Evolutionary conservation across 495 filamentous ascomycete genomes (phyloP), one percentile per base, ranked within the genome.

Genomic region (Penicillium steckii): DNA sequence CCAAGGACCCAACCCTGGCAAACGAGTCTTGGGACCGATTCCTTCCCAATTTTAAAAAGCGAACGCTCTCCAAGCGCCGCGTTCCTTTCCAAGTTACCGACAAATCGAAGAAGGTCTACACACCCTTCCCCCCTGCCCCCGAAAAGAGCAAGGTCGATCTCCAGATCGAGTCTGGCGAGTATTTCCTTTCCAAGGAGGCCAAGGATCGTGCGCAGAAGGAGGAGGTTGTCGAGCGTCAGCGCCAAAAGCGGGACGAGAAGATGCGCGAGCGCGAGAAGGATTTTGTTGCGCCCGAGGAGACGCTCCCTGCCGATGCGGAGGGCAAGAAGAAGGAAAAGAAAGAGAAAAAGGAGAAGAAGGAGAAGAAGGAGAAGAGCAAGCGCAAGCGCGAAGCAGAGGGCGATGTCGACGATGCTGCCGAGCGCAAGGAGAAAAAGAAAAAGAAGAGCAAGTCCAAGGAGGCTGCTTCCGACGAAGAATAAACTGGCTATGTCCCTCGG

Each of bases 81-180:
- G 82, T 82, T 61, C 94, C 94, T 2, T 81, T 83, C 74, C 92
- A 90, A 70, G 85, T 99, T 52, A 87, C 82, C 38, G 92, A 99
- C 75, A 99, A 97, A 80, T 73, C 77, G 64, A 96, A 94, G 81
- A 97, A 96, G 81, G 71, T 80, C 8, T 97, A 96, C 76, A 97
- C 93, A 44, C 90, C 88, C 25, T 89, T 85, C 73, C 82, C 77
- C 44, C 81, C 80, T 49, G 83, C 85, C 42, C 84, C 85, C 55
- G 89, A 93, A 77, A 91, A 92, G 82, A 96, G 91, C 81, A 99
- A 97, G 83, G 82, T 99, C 53, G 94, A 99, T 70, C 73, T 94
- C 67, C 93, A 97, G 80, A 94, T 97, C 74, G 94, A 99, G 81
- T 91, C 83, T 60, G 95, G 95, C 66, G 94, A 97, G 75, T 97